Percentiles rank a stretch among this genome's conserved stretches.
Conservation (phyloP, 768 basidiomycete species). For the Xerocomus potaroensis region DNA sequence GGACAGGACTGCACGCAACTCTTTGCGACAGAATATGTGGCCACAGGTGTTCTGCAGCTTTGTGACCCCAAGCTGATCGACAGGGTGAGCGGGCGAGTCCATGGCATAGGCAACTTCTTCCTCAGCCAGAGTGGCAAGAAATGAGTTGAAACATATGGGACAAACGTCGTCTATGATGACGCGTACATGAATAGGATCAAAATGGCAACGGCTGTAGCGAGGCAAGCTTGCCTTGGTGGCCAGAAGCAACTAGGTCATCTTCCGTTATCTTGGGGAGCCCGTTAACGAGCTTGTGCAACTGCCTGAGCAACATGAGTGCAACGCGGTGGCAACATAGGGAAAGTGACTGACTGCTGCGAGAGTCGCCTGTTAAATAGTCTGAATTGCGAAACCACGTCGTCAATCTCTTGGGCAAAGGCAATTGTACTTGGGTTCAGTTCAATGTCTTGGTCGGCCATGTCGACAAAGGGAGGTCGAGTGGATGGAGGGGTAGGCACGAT, state of each 20-base stretch:
- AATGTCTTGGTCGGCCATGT: conserved; percentile 22
- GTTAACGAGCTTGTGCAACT: conserved; percentile 38
- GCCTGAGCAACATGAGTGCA: conserved; percentile 21
- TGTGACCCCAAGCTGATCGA: conserved; percentile 70
- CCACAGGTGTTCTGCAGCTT: conserved; percentile 50
- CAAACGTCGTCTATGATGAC: conserved; percentile 56
- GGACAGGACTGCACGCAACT: conserved; percentile 46
- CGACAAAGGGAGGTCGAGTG: too few relatives aligned
- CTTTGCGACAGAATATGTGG: conserved; percentile 78
- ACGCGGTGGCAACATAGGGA: neutral
- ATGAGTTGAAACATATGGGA: conserved; percentile 70
- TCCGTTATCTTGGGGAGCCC: conserved; percentile 50
- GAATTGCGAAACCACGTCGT: conserved; percentile 30
- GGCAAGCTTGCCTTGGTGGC: conserved; percentile 40
- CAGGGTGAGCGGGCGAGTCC: conserved; percentile 73
- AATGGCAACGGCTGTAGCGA: neutral
- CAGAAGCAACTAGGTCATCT: conserved; percentile 42
- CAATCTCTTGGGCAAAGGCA: conserved; percentile 27
- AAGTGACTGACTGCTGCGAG: conserved; percentile 24
- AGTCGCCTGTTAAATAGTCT: conserved; percentile 23
- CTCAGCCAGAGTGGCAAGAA: conserved; percentile 64
- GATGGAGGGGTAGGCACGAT: too few relatives aligned
- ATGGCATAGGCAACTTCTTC: conserved; percentile 70
- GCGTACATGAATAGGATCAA: neutral
- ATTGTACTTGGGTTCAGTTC: conserved; percentile 6